Percentiles rank a stretch among this genome's conserved stretches.
Evolutionary conservation across 2,329 filamentous ascomycete species (phyloP).

Genomic region (Xylaria sp.): DNA sequence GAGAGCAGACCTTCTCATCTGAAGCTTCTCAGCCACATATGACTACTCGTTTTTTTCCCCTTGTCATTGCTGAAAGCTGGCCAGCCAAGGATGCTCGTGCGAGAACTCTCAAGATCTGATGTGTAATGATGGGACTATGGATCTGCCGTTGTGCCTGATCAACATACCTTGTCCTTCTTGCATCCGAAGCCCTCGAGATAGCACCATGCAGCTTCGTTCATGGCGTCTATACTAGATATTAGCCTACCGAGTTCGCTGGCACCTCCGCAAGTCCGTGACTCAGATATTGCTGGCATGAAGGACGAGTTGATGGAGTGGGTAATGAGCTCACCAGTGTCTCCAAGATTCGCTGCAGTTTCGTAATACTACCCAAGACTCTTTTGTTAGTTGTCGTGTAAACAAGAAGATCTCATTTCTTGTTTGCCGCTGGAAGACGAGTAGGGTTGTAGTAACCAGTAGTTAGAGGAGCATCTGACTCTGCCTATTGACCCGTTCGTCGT

Average conservation of each 20-base stretch:
- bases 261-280: slow-evolving; percentile 33
- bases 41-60: slow-evolving; percentile 19
- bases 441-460: slow-evolving; percentile 18
- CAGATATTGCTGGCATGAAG: slow-evolving; percentile 34
- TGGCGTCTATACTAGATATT: slow-evolving; percentile 72
- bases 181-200: slow-evolving; percentile 97
- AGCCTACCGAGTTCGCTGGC: slow-evolving; percentile 43
- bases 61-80: slow-evolving; percentile 19
- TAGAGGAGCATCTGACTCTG: slow-evolving; percentile 14
- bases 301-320: slow-evolving; percentile 28
- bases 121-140: slow-evolving; percentile 42
- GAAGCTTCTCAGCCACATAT: slow-evolving; percentile 32
- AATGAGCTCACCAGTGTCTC: slow-evolving; percentile 75
- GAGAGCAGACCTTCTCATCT: slow-evolving; percentile 28
- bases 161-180: slow-evolving; percentile 96
- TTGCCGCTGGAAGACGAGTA: slow-evolving; percentile 18
- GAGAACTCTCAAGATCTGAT: slow-evolving; percentile 40
- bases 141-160: slow-evolving; percentile 42
- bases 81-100: slow-evolving; percentile 31
- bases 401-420: slow-evolving; percentile 3
- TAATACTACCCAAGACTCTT: slow-evolving; percentile 75
- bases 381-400: slow-evolving; percentile 40
- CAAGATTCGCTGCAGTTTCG: slow-evolving; percentile 95
- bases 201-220: slow-evolving; percentile 97
- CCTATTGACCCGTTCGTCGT: slow-evolving; percentile 20